Conservation (phyloP, 345 rosid genomes). For the Eucalyptus pauciflora region DNA sequence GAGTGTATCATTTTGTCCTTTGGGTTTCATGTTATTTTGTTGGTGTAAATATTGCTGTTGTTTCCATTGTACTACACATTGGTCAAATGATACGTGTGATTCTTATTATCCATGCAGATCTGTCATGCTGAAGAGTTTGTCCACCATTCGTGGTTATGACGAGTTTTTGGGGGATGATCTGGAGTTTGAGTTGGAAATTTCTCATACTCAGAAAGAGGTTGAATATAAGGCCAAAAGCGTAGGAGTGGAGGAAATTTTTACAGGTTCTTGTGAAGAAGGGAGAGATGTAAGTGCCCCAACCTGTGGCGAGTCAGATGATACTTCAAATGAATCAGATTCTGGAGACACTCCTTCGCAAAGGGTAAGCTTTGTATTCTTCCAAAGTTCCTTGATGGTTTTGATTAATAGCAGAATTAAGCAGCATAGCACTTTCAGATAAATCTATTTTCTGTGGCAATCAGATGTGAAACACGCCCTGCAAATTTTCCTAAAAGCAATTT, state of each 20-base stretch:
- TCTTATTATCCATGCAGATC: constrained; percentile 15
- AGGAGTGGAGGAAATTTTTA: constrained; percentile 1
- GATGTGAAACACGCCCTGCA: background rate
- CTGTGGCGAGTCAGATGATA: constrained; percentile 9
- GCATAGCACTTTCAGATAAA: background rate
- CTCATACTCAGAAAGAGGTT: background rate
- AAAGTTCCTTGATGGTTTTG: background rate
- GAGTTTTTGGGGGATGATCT: constrained; percentile 1
- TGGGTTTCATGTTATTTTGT: background rate
- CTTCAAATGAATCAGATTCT: constrained; percentile 10
- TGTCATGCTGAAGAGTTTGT: constrained; percentile 11
- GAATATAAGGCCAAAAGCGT: background rate
- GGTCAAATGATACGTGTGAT: background rate
- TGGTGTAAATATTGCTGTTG: background rate
- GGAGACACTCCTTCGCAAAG: constrained; percentile 1
- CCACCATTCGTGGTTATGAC: background rate
- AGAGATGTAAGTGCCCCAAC: constrained; percentile 1
- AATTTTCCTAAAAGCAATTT: background rate
- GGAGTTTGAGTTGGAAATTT: constrained; percentile 14
- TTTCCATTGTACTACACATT: background rate
- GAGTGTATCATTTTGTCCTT: constrained; percentile 4
- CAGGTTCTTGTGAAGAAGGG: background rate
- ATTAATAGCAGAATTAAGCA: background rate
- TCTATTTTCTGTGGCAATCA: background rate
- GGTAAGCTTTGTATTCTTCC: constrained; percentile 6